Evolutionary conservation across 208 protist species (phyloP), one percentile per base, ranked within the genome.

Genomic region (Herpetomonas tarakana): DNA sequence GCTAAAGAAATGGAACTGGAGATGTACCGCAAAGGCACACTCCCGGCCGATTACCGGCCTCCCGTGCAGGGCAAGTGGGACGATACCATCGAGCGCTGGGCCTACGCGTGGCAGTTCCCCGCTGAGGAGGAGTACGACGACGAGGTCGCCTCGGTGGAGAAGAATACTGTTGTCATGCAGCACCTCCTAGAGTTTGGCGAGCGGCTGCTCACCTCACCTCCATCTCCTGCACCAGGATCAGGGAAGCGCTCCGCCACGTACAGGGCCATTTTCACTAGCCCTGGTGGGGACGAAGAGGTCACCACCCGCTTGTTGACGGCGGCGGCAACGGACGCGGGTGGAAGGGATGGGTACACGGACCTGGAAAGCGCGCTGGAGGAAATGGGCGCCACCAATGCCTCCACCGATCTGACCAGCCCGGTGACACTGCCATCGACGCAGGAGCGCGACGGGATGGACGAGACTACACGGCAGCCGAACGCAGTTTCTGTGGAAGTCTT

Each of bases 91-190:
- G 86, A 96, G 66, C 84, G 90, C 2, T 96, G 90, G 87, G 81
- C 90, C 11, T 93, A 96, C 54, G 90, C 90, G 16, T 96, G 90
- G 87, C 90, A 96, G 63, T 93, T 89, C 65, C 90, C 90, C 3
- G 86, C 86, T n/a, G 77, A 83, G 53, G 86, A 96, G 50, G 83
- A 85, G 24, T 65, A 68, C 45, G 81, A 88, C 24, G 81, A 89
- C 57, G 61, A 71, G 21, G 72, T 84, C 6, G 21, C 69, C 4
- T 55, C 68, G 0, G 66, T 92, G 3, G 75, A 80, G 51, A 65
- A 66, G 14, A 91, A 96, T 60, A 64, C 41, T 2, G 58, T 54
- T 12, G 76, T 51, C 12, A 83, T 95, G 77, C 74, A 74, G 51
- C 50, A 61, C 4, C 50, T 95, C 41, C 70, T 92, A 9, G 78